Evolutionary conservation across 805 yeast species (phyloP).

Genomic region (Jamesozyma lodderae): DNA sequence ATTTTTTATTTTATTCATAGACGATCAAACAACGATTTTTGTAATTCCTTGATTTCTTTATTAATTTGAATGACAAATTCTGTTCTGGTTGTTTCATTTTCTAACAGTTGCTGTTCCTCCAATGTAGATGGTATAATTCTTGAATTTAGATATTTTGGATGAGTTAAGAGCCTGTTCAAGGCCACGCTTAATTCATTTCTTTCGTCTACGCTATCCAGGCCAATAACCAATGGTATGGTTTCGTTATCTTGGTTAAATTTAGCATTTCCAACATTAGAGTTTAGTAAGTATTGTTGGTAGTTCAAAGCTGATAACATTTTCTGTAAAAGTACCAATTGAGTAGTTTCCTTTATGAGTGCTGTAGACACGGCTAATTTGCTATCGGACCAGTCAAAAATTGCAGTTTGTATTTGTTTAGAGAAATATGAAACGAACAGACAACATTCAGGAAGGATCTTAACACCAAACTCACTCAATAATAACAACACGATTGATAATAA

Average conservation of each 20-base stretch:
- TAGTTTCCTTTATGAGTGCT: constrained; percentile 52
- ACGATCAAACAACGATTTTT: constrained; percentile 32
- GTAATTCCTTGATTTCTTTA: constrained; percentile 45
- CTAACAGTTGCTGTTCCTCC: constrained; percentile 55
- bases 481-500: constrained; percentile 57
- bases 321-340: constrained; percentile 58
- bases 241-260: constrained; percentile 13
- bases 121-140: constrained; percentile 52
- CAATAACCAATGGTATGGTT: constrained; percentile 37
- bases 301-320: constrained; percentile 47
- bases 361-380: constrained; percentile 34
- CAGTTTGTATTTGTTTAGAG: constrained; percentile 52
- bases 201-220: constrained; percentile 51
- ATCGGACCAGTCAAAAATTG: constrained; percentile 62
- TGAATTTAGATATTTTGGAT: constrained; percentile 74
- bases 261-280: constrained; percentile 7
- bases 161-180: constrained; percentile 66
- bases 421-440: constrained; percentile 56
- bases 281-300: constrained; percentile 38
- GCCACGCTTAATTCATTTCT: constrained; percentile 52
- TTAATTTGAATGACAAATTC: constrained; percentile 40
- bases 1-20: too few species aligned
- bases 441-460: constrained; percentile 52
- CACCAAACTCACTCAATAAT: constrained; percentile 54
- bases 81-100: constrained; percentile 36